Base-by-base conservation (phyloP, 108 stramenopile species). In the Fragilaria crotonensis region DNA sequence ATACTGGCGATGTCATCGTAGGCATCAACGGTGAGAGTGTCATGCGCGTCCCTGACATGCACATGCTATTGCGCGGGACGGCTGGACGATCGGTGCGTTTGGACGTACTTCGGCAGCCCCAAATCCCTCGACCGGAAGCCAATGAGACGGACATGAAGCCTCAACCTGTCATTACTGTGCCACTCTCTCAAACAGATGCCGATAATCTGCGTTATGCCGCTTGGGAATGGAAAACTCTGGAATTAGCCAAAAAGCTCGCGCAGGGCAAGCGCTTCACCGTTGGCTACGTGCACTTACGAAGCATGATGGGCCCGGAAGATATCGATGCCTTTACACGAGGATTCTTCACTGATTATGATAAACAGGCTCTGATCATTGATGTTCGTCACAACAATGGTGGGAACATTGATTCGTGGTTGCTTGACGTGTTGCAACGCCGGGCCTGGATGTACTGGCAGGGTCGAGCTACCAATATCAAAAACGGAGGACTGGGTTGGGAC, bases 361-460 rank as follows among this genome's bases (percentile, higher is more conserved):
- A 81, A 53, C 57, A 89, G 22, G 88, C 79, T 22, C 62, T 89
- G 0, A 85, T 89, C 31, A 53, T 89, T 22, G 87, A 89, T 50
- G 79, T 89, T 18, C 51, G 88, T 18, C 68, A 80, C 55, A 89
- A 89, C 57, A 44, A 51, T 17, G 88, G 84, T 1, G 88, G 84
- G 7, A 85, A 85, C 62, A 85, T 89, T 51, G 84, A 85, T 36
- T 77, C 74, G 0, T 89, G 88, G 88, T 36, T 89, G 0, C 44
- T 84, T 25, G 79, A 83, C 54, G 58, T 71, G 4, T 59, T 89
- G 0, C 88, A 89, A 54, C 65, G 80, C 26, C 79, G 75, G 33
- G 68, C 82, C 4, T 85, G 84, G 84, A 83, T 79, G 79, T 85
- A 85, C 58, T 83, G 81, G 81, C 63, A 81, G 51, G 49, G 54